Evolutionary conservation across 2,329 filamentous ascomycete species (phyloP), one percentile per base, ranked within the genome.

Genomic region (Beauveria brongniartii): DNA sequence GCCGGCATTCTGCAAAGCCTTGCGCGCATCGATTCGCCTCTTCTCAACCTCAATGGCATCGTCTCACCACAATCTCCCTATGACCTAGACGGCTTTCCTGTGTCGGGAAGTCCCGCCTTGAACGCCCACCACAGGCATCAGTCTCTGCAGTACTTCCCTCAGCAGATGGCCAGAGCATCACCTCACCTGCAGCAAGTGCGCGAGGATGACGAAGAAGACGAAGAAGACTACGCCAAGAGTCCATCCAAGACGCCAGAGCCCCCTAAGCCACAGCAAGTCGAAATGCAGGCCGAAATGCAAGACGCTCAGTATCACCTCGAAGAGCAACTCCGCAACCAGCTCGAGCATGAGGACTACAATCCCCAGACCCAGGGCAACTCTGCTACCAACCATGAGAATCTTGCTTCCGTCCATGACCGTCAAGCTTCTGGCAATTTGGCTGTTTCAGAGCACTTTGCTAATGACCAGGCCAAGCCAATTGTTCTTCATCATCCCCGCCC

Each of bases 241-340:
- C 78, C 77, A 10, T 82, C 80, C 1, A 82, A 80, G 67, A 82
- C 80, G 0, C 79, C 82, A 0, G 81, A 86, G 66, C 76, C 80
- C 10, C 61, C 67, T 12, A 73, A 74, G 52, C 76, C 76, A 51
- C 75, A 80, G 57, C 73, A 76, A 52, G 89, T 92, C 67, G 92
- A 92, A 66, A 80, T 96, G 26, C 91, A 96, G 71, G 88, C 87
- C 64, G 91, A 94, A 66, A 88, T 95, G 61, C 88, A 94, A 55
- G 89, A 92, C 69, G 88, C 90, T 5, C 90, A 96, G 68, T 93
- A 94, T 69, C 90, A 93, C 67, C 74, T 94, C 63, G 90, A 92
- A 70, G 86, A 92, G 70, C 86, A 90, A 63, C 85, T 92, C 64
- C 86, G 90, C 56, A 86, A 88, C 59, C 88, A 93, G 68, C 78